Percentiles rank a stretch among this genome's conserved stretches.
Conservation (phyloP, 208 protist genomes). For the Wallacemonas sp. region DNA sequence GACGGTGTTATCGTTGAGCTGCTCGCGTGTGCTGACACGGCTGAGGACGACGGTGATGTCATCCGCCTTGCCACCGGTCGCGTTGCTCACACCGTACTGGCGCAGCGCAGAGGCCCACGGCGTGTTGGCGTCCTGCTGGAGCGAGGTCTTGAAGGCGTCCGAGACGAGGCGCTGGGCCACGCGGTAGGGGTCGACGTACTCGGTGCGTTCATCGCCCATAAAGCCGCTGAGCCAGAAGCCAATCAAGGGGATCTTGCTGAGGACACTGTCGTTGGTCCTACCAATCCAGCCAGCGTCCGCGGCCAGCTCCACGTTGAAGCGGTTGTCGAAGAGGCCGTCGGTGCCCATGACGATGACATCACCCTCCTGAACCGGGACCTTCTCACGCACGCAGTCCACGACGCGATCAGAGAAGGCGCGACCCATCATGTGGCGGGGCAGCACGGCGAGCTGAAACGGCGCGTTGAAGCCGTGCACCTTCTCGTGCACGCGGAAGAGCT, state of each 20-base stretch:
- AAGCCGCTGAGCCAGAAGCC: conserved; percentile 77
- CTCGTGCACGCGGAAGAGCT: conserved; percentile 83
- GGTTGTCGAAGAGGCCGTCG: conserved; percentile 95
- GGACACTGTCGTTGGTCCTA: conserved; percentile 51
- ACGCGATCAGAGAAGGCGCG: conserved; percentile 73
- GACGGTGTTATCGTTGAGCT: conserved; percentile 54
- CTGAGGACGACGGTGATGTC: conserved; percentile 91
- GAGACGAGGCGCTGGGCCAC: conserved; percentile 87
- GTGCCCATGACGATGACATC: conserved; percentile 93
- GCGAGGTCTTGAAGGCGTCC: conserved; percentile 76
- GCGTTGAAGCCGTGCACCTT: conserved; percentile 93
- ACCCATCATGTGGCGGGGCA: conserved; percentile 67
- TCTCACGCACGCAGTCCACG: conserved; percentile 72
- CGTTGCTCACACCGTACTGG: conserved; percentile 64
- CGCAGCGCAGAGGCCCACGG: conserved; percentile 87
- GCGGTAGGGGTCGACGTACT: conserved; percentile 87
- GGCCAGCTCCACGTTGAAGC: conserved; percentile 84
- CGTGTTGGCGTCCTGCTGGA: conserved; percentile 65
- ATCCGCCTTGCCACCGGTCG: conserved; percentile 88
- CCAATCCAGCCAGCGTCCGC: conserved; percentile 84
- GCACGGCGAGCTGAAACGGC: conserved; percentile 89
- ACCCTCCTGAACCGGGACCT: conserved; percentile 76
- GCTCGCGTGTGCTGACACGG: conserved; percentile 82
- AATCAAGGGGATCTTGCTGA: conserved; percentile 74
- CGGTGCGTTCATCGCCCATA: conserved; percentile 64